phyloP scores from a whole-genome alignment of 352 stramenopile species.

The Phytophthora boehmeriae region DNA sequence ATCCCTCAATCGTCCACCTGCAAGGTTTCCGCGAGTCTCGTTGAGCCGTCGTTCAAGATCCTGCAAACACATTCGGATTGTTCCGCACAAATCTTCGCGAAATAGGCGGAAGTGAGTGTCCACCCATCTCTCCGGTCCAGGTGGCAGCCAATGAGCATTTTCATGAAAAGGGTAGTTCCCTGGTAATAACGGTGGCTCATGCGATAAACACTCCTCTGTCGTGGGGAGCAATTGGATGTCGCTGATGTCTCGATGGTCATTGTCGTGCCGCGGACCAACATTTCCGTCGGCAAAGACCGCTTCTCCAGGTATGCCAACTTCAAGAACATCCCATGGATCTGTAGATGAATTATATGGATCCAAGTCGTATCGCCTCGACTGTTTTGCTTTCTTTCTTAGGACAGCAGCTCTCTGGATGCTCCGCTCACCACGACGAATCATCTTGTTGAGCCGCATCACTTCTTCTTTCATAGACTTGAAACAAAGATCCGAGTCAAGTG shows the following conservation, averaged over 20 bases:
- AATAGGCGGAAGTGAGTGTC: slow-evolving; percentile 56
- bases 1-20: slow-evolving; percentile 21
- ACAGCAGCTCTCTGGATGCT: slow-evolving; percentile 12
- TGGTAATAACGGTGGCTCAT: slow-evolving; percentile 31
- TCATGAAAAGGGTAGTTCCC: slow-evolving; percentile 45
- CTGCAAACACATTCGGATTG: slow-evolving; percentile 40
- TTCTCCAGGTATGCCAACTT: slow-evolving; percentile 31
- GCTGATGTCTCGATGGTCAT: slow-evolving; percentile 37
- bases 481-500: slow-evolving; percentile 35
- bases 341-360: background rate
- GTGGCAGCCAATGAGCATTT: slow-evolving; percentile 47
- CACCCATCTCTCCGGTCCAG: slow-evolving; percentile 44
- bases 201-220: slow-evolving; percentile 38
- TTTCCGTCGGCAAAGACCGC: slow-evolving; percentile 22
- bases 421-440: slow-evolving; percentile 29
- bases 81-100: slow-evolving; percentile 46
- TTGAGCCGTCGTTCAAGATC: slow-evolving; percentile 31
- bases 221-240: slow-evolving; percentile 46
- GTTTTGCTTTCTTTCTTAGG: slow-evolving; percentile 13
- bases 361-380: background rate
- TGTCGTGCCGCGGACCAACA: slow-evolving; percentile 45
- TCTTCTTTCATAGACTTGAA: slow-evolving; percentile 37
- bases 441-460: slow-evolving; percentile 34
- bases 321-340: slow-evolving; percentile 35
- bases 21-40: slow-evolving; percentile 11